Evolutionary conservation across 2,329 filamentous ascomycete genomes (phyloP).

Genomic region (Aphanoascus verrucosus): DNA sequence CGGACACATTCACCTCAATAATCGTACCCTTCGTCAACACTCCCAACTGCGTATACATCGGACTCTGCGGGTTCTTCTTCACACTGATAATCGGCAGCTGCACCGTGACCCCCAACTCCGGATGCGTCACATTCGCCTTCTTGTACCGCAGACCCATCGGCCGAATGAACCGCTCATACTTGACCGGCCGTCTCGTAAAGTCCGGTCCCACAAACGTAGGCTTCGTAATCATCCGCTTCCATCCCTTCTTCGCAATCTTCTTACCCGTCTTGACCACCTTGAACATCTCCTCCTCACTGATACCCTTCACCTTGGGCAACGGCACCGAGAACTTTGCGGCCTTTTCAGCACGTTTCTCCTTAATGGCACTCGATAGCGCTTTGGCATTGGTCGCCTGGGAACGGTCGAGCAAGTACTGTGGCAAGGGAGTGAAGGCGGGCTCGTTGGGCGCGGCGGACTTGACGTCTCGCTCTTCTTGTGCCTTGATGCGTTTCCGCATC

Average conservation of each 20-base stretch:
- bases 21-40: slow-evolving; percentile 77
- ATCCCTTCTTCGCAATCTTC: slow-evolving; percentile 77
- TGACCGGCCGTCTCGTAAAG: slow-evolving; percentile 81
- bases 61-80: slow-evolving; percentile 80
- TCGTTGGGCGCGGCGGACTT: slow-evolving; percentile 71
- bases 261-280: slow-evolving; percentile 92
- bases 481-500: slow-evolving; percentile 89
- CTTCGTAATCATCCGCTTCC: slow-evolving; percentile 59
- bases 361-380: slow-evolving; percentile 73
- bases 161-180: slow-evolving; percentile 59
- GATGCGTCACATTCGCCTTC: slow-evolving; percentile 64
- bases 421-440: slow-evolving; percentile 69
- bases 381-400: slow-evolving; percentile 57
- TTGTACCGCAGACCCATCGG: slow-evolving; percentile 72
- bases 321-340: slow-evolving; percentile 88
- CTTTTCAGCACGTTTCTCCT: slow-evolving; percentile 91
- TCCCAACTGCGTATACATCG: slow-evolving; percentile 83
- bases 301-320: slow-evolving; percentile 85
- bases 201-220: slow-evolving; percentile 84
- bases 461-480: slow-evolving; percentile 91
- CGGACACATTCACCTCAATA: slow-evolving; percentile 86
- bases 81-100: slow-evolving; percentile 70
- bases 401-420: slow-evolving; percentile 90
- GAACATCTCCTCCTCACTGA: slow-evolving; percentile 95
- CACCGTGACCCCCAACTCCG: slow-evolving; percentile 74